These are phyloP conservation scores for Eimeria falciformis DNA, from an alignment of 169 alveolate genomes.

Conservation along the genomic window DNA sequence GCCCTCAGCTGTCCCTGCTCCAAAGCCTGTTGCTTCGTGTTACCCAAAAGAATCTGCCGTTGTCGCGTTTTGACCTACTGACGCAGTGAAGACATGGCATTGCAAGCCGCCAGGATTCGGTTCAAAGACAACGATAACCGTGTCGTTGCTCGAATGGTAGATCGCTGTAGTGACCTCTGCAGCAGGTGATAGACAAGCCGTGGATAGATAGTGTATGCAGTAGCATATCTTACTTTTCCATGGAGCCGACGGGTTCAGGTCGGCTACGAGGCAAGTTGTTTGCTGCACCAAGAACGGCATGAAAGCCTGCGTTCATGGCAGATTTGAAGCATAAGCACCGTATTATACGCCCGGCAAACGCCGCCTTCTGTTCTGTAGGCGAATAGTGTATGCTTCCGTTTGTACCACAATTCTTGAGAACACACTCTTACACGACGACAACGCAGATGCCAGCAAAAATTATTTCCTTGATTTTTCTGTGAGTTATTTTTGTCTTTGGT, in stretches of 20 bases:
- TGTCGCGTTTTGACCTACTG: conserved; percentile 17
- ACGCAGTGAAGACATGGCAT: conserved; percentile 63
- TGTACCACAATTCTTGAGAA: background rate
- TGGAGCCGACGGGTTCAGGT: conserved; percentile 69
- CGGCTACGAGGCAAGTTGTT: conserved; percentile 32
- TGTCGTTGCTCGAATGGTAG: conserved; percentile 60
- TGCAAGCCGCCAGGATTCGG: conserved; percentile 77
- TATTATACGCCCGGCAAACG: conserved; percentile 72
- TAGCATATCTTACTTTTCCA: conserved; percentile 72
- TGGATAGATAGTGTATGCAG: background rate
- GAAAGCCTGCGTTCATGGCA: background rate
- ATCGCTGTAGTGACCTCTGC: conserved; percentile 77
- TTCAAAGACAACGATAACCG: conserved; percentile 73
- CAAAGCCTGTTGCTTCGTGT: conserved; percentile 30
- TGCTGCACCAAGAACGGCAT: conserved; percentile 15
- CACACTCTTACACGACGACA: conserved; percentile 69
- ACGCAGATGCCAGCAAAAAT: conserved; percentile 64
- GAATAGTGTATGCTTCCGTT: background rate
- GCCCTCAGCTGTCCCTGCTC: conserved; percentile 50
- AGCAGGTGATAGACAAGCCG: background rate
- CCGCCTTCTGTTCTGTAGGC: conserved; percentile 73
- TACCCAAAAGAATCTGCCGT: background rate
- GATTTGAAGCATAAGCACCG: conserved; percentile 26
- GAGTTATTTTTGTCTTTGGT: background rate
- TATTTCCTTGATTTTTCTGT: conserved; percentile 75